Percentiles rank a stretch among this genome's conserved stretches.
Conservation (phyloP, 495 filamentous ascomycete species). For the Xylaria nigripes region DNA sequence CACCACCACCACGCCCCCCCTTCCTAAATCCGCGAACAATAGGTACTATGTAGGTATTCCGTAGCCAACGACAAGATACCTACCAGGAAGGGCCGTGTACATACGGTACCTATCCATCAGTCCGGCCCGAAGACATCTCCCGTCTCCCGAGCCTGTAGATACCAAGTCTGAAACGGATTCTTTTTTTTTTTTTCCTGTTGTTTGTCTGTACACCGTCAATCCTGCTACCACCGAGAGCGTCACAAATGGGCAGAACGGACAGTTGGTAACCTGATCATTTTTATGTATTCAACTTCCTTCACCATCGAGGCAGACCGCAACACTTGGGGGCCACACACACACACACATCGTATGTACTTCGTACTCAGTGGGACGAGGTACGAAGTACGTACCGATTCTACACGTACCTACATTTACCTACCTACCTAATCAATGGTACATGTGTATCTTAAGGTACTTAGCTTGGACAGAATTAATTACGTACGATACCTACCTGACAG, state of each 20-base stretch:
- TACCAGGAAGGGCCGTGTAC: not conserved
- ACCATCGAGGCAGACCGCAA: constrained; percentile 6
- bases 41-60: too few relatives aligned
- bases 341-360: too few relatives aligned
- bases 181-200: not conserved
- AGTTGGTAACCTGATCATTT: too few relatives aligned
- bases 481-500: constrained; percentile 11
- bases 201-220: not conserved
- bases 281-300: not conserved
- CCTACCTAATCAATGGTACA: not conserved
- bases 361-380: too few relatives aligned
- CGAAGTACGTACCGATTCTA: not conserved
- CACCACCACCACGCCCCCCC: not conserved
- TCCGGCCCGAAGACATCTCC: not conserved
- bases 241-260: too few relatives aligned
- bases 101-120: not conserved
- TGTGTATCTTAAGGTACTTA: not conserved
- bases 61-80: not conserved
- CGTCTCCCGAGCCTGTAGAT: not conserved
- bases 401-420: not conserved
- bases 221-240: not conserved
- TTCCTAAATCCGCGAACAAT: not conserved
- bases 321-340: not conserved
- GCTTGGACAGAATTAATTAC: constrained; percentile 6
- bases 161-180: not conserved